Evolutionary conservation across 805 yeast genomes (phyloP), one percentile per base, ranked within the genome.

Genomic region (Yamadazyma philogaea): DNA sequence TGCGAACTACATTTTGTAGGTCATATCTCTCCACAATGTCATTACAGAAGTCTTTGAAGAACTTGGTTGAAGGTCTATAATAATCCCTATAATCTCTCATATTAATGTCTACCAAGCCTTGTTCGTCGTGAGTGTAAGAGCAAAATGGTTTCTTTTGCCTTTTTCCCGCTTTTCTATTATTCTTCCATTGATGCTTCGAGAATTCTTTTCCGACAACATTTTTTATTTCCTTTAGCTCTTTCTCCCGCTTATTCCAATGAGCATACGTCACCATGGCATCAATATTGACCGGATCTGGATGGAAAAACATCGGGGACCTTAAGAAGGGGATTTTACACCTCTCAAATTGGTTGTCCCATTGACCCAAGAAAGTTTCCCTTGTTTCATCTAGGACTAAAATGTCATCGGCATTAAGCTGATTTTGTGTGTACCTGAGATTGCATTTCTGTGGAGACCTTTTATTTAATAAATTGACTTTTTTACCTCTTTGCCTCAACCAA

Each of bases 261-360:
- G 77, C 72, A 54, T 53, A 72, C 6, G 66, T 63, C n/a, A 64
- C 62, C 59, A 72, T 47, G 0, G 70, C 74, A 48, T 72, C 77
- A 7, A 71, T 54, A 48, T 68, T 69, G 2, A 55, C 61, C 0
- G 77, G 75, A 43, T 72, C 77, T 0, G 68, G 67, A 41, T 72
- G 77, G 49, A 72, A 72, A 43, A 72, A 70, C 77, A 72, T 72
- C 3, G 77, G 77, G 4, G 73, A 66, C 17, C 77, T 51, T 8
- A 72, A 55, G 42, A 54, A 59, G 1, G 75, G 75, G 22, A 72
- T 72, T 38, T 62, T 63, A 49, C 75, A 69, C 2, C 65, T 50
- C 2, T 52, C 59, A 51, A 72, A 70, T 45, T 72, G 76, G 31
- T 58, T 60, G 44, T 68, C 62, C 77, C 76, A 72, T 46, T 68